These are phyloP conservation scores for Albophoma yamanashiensis DNA, from an alignment of 2,329 filamentous ascomycete species.

Conservation along the genomic window DNA sequence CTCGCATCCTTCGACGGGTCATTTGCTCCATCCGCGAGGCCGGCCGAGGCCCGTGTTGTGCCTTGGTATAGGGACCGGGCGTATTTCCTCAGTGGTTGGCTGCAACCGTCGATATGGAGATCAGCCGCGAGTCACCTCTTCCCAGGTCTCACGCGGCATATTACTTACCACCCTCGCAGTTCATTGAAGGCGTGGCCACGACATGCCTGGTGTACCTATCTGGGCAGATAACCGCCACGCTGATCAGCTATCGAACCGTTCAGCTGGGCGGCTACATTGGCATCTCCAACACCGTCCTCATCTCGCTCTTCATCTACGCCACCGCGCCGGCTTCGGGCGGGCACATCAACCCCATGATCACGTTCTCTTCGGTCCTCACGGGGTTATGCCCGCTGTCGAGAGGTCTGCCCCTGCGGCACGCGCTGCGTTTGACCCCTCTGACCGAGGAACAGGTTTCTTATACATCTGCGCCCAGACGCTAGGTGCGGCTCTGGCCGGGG, in stretches of 20 bases:
- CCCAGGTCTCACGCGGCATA: neutral
- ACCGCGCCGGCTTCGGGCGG: constrained; percentile 37
- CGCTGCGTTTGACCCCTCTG: constrained; percentile 35
- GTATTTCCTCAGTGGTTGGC: constrained; percentile 15
- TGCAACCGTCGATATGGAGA: constrained; percentile 13
- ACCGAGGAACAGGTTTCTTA: constrained; percentile 27
- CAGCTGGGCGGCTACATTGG: constrained; percentile 20
- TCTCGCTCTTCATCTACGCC: constrained; percentile 37
- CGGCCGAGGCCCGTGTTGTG: neutral
- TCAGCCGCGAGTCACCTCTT: constrained; percentile 9
- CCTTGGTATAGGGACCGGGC: constrained; percentile 14
- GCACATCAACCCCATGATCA: constrained; percentile 43
- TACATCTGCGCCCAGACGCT: constrained; percentile 34
- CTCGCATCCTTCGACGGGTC: neutral
- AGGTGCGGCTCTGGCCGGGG: constrained; percentile 33
- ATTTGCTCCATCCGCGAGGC: neutral
- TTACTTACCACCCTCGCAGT: constrained; percentile 5
- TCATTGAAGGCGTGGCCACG: constrained; percentile 19
- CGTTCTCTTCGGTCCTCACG: constrained; percentile 38
- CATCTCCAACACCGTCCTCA: constrained; percentile 26
- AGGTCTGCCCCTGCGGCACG: constrained; percentile 13
- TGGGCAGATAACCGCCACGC: constrained; percentile 17
- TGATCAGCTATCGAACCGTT: constrained; percentile 14
- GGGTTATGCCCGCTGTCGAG: constrained; percentile 37
- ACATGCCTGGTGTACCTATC: constrained; percentile 17